A percentile compares a stretch with the other conserved stretches of the same genome.
These are phyloP conservation scores for Ogataea zsoltii DNA, from an alignment of 805 yeast species.

Conservation along the genomic window DNA sequence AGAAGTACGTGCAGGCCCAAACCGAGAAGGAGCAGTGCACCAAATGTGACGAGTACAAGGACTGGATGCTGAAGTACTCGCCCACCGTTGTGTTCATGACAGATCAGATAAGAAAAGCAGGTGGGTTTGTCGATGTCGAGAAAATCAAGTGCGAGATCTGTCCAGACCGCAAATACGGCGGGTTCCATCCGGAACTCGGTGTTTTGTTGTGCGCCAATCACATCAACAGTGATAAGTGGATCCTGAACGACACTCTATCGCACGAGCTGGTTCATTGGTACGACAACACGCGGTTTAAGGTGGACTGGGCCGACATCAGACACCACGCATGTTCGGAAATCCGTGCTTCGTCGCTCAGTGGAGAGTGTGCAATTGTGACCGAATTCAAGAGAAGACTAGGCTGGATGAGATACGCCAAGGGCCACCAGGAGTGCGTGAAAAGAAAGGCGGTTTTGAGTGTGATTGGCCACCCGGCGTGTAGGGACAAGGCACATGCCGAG, in stretches of 20 bases:
- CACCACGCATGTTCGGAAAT: constrained; percentile 98
- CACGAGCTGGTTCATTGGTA: constrained; percentile 94
- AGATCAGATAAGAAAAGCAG: constrained; percentile 72
- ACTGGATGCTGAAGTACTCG: constrained; percentile 77
- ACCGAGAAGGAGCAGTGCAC: constrained; percentile 48
- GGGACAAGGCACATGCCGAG: constrained; percentile 69
- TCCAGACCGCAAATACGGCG: constrained; percentile 83
- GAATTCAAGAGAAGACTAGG: constrained; percentile 55
- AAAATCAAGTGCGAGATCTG: constrained; percentile 81
- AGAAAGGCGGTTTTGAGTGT: constrained; percentile 89
- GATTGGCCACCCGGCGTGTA: constrained; percentile 81
- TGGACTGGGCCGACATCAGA: constrained; percentile 78
- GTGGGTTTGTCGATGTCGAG: constrained; percentile 45
- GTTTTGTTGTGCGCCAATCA: constrained; percentile 85
- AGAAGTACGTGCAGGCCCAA: constrained; percentile 41
- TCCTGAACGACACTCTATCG: constrained; percentile 85
- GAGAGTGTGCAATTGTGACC: constrained; percentile 90
- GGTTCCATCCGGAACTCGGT: constrained; percentile 89
- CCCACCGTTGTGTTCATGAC: constrained; percentile 88
- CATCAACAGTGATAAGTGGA: constrained; percentile 62
- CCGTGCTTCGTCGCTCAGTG: constrained; percentile 88
- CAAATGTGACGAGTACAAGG: constrained; percentile 70
- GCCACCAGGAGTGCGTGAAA: constrained; percentile 88
- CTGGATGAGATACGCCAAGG: constrained; percentile 46
- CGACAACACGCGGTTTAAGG: constrained; percentile 84